A percentile compares a stretch with the other conserved stretches of the same genome.
Conservation (phyloP, 2,329 filamentous ascomycete species). For the Penicillium verrucosum region DNA sequence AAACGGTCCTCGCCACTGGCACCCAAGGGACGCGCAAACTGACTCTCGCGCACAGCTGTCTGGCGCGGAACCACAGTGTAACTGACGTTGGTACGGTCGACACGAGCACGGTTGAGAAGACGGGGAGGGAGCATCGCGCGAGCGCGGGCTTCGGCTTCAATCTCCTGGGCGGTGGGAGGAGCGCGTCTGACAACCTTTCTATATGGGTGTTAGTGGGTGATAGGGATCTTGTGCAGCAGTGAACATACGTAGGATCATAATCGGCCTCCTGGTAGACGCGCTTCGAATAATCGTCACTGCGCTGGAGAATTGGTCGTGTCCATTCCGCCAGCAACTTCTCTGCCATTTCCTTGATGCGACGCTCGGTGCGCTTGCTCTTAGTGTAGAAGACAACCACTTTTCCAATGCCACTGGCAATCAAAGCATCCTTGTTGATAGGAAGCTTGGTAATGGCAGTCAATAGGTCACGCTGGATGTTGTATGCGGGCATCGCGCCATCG, state of each 20-base stretch:
- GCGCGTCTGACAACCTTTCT: slow-evolving; percentile 39
- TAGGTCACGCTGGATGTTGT: slow-evolving; percentile 94
- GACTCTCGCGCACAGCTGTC: slow-evolving; percentile 47
- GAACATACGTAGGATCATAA: slow-evolving; percentile 55
- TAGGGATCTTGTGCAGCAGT: slow-evolving; percentile 3
- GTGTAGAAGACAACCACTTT: slow-evolving; percentile 98
- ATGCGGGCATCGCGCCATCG: slow-evolving; percentile 89
- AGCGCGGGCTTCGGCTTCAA: slow-evolving; percentile 51
- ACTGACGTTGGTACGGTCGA: slow-evolving; percentile 57
- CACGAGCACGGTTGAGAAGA: slow-evolving; percentile 56
- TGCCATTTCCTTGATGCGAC: slow-evolving; percentile 86
- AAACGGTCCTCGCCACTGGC: slow-evolving; percentile 49
- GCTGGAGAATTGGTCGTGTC: slow-evolving; percentile 90
- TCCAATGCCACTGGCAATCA: slow-evolving; percentile 88
- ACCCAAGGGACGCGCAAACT: slow-evolving; percentile 46
- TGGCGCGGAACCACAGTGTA: slow-evolving; percentile 63
- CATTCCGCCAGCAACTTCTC: slow-evolving; percentile 91
- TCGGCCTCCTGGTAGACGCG: slow-evolving; percentile 58
- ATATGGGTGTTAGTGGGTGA: slow-evolving; percentile 14
- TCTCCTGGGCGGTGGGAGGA: slow-evolving; percentile 34
- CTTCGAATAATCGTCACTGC: slow-evolving; percentile 93
- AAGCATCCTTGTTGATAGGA: slow-evolving; percentile 84
- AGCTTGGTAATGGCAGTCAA: slow-evolving; percentile 76
- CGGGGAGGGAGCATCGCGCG: slow-evolving; percentile 52
- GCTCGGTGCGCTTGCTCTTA: slow-evolving; percentile 84